A percentile compares a stretch with the other conserved stretches of the same genome.
Conservation (phyloP, 139 green algal species). For the Closterium sp. region DNA sequence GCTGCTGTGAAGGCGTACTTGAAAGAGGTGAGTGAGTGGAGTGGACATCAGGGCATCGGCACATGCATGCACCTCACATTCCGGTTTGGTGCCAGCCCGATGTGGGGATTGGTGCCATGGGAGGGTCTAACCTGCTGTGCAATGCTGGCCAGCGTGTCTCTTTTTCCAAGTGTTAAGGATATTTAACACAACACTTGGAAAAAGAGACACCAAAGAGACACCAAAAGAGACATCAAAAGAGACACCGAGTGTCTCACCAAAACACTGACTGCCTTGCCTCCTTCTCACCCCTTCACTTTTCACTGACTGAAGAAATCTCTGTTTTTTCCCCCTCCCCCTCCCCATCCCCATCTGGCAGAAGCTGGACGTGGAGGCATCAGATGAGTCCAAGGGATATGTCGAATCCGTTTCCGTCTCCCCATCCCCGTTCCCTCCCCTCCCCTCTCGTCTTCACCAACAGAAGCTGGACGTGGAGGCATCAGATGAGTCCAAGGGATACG, state of each 20-base stretch:
- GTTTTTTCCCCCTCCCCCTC: not conserved
- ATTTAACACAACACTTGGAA: no score
- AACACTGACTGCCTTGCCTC: no score
- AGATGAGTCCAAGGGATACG: constrained; percentile 35
- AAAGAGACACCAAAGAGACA: no score
- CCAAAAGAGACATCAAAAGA: no score
- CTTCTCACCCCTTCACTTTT: not conserved
- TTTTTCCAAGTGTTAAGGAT: no score
- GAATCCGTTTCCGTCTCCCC: not conserved
- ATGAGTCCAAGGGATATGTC: not conserved
- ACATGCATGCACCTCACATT: no score
- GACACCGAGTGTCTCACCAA: no score
- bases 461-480: constrained; percentile 34
- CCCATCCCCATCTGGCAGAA: not conserved
- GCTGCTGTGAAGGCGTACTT: constrained; percentile 37
- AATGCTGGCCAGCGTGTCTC: no score
- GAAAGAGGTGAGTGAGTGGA: constrained; percentile 24
- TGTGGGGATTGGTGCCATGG: no score
- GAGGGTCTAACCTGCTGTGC: no score
- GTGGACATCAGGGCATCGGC: no score
- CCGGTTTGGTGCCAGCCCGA: no score
- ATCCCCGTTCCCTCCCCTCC: not conserved
- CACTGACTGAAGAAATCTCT: not conserved
- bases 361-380: not conserved
- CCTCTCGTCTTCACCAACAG: constrained; percentile 4